Evolutionary conservation across 1,284 basidiomycete species (phyloP), one percentile per base, ranked within the genome.

Genomic region (Ceratobasidium sp.): DNA sequence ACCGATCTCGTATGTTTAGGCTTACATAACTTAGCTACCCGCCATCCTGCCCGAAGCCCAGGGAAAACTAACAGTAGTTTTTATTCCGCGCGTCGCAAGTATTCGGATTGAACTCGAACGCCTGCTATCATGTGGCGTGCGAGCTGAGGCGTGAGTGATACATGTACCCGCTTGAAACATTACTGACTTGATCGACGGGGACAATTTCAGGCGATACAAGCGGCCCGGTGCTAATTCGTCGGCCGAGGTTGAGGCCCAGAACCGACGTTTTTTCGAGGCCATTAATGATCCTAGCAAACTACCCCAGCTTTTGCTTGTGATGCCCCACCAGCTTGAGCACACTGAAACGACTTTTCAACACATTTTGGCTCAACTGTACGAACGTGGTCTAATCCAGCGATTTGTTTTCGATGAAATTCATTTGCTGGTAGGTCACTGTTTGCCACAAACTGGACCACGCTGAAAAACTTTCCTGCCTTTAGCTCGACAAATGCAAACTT

Each of bases 381-480:
- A 77, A 33, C 64, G 57, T 10, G 56, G 65, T 2, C 23, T 77
- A 28, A 65, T 68, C 5, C 23, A 77, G 17, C 28, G 75, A 13
- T 77, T 77, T 40, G 65, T 77, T 3, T 77, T 77, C 20, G 75
- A 77, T 48, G 75, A 77, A n/a, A n/a, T 68, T n/a, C 75, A 77
- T 57, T 68, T 77, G 75, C 56, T 77, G 42, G 75, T 68, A 38
- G 61, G 65, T n/a, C 20, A 15, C 48, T 67, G 40, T 46, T 52
- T 42, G 13, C 28, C 38, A 28, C 59, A 28, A 28, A 12, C 26
- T 33, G 9, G 12, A 15, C 23, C 28, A 28, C n/a, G 6, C 38
- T 48, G 23, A 66, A 15, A 17, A 1, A 23, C 23, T n/a, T 5
- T 17, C 3, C 10, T 12, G 50, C 38, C 2, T n/a, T 6, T 38